Percentiles rank a stretch among this genome's conserved stretches.
phyloP scores from a whole-genome alignment of 2,329 filamentous ascomycete species.

The Phialophora expanda region DNA sequence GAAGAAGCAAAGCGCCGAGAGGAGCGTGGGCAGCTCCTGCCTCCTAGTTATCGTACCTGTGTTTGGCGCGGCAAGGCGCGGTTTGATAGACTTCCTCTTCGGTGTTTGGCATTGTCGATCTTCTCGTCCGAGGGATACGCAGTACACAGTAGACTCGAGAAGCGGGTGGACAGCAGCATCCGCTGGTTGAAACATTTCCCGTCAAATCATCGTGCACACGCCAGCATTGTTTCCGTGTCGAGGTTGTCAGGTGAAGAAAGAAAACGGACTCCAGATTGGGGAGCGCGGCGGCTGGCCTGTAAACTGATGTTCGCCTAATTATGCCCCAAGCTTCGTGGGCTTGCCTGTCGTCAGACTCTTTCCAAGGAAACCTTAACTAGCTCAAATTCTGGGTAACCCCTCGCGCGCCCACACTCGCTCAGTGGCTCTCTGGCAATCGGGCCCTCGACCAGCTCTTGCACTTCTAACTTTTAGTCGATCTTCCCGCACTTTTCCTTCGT shows the following conservation, averaged over 20 bases:
- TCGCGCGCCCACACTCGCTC: slow-evolving; percentile 8
- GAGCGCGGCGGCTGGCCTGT: background rate
- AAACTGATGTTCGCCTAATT: slow-evolving; percentile 3
- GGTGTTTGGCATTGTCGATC: background rate
- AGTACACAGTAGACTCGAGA: background rate
- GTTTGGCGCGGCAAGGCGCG: slow-evolving; percentile 1
- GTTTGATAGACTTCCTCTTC: slow-evolving; percentile 1
- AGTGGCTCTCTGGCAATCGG: background rate
- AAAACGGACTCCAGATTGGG: background rate
- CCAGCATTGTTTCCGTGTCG: background rate
- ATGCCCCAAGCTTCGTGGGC: slow-evolving; percentile 4
- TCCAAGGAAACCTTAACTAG: slow-evolving; percentile 13
- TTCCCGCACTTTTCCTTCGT: slow-evolving; percentile 35
- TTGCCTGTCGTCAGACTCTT: slow-evolving; percentile 1
- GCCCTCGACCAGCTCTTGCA: slow-evolving; percentile 8
- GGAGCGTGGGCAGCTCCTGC: background rate
- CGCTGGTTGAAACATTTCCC: slow-evolving; percentile 1
- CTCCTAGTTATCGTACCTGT: background rate
- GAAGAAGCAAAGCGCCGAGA: background rate
- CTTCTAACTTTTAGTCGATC: slow-evolving; percentile 25
- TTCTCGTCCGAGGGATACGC: background rate
- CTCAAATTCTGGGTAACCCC: slow-evolving; percentile 16
- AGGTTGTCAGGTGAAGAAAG: background rate
- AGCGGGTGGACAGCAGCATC: background rate
- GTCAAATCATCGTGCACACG: background rate